These are phyloP conservation scores for Lipomyces chichibuensis DNA, from an alignment of 805 yeast species.

Conservation along the genomic window DNA sequence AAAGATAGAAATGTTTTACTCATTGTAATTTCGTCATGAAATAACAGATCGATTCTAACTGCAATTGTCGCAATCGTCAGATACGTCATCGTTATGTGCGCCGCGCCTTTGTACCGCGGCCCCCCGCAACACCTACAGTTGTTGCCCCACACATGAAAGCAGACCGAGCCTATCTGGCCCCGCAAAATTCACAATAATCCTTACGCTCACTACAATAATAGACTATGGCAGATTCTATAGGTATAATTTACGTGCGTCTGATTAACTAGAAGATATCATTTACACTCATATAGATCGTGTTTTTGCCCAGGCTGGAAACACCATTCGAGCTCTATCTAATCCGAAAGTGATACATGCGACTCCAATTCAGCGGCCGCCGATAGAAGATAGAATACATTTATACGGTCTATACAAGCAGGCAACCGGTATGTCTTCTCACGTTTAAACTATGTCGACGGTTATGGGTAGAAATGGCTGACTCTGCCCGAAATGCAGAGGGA, in stretches of 20 bases:
- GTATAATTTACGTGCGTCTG: conserved; percentile 1
- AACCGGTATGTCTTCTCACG: conserved; percentile 48
- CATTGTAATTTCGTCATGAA: not conserved
- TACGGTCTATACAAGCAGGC: conserved; percentile 89
- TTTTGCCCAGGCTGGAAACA: conserved; percentile 78
- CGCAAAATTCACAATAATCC: not conserved
- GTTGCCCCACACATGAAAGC: not conserved
- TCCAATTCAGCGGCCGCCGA: conserved; percentile 74
- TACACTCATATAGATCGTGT: conserved; percentile 59
- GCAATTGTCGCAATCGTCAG: not conserved
- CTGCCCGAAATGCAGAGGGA: conserved; percentile 54
- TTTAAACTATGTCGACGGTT: not conserved
- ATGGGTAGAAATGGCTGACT: not conserved
- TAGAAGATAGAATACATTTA: conserved; percentile 64
- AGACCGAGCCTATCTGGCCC: not conserved
- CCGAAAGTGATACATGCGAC: conserved; percentile 42
- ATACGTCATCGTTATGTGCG: not conserved
- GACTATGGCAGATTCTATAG: conserved; percentile 28
- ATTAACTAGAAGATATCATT: not conserved
- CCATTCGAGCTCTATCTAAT: conserved; percentile 67
- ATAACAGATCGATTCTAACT: not conserved
- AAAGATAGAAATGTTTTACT: too few relatives aligned
- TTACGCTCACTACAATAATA: not conserved
- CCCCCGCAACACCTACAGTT: not conserved
- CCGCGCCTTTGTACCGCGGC: not conserved